Percentiles rank a stretch among this genome's conserved stretches.
These are phyloP conservation scores for Brasilioporus rufonigricans DNA, from an alignment of 768 basidiomycete genomes.

Conservation along the genomic window DNA sequence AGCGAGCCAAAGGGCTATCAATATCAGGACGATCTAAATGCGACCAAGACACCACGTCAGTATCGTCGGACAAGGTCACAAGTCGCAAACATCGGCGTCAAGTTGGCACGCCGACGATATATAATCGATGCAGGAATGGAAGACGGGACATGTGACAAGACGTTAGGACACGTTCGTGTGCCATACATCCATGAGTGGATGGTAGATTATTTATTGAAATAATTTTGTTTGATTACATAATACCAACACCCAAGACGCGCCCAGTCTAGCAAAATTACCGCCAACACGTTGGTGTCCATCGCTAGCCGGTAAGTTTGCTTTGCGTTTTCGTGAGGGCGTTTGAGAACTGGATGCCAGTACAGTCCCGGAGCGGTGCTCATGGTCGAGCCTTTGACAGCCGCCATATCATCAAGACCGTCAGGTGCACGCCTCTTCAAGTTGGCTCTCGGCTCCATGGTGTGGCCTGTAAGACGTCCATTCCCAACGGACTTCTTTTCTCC, in stretches of 20 bases:
- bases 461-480: constrained; percentile 32
- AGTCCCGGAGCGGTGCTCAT: constrained; percentile 39
- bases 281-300: constrained; percentile 1
- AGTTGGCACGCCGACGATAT: constrained; percentile 8
- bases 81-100: constrained; percentile 2
- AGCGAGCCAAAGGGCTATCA: constrained; percentile 14
- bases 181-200: background rate
- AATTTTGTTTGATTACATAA: constrained; percentile 19
- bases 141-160: background rate
- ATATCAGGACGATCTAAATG: constrained; percentile 7
- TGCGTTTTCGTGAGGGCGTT: background rate
- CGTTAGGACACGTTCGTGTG: background rate
- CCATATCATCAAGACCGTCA: constrained; percentile 41
- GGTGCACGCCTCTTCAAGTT: constrained; percentile 27
- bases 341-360: constrained; percentile 1
- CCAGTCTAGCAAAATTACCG: constrained; percentile 1
- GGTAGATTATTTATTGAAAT: constrained; percentile 1
- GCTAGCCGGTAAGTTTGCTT: constrained; percentile 12
- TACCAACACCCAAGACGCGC: background rate
- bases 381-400: constrained; percentile 62
- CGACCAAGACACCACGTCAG: background rate
- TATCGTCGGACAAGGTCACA: background rate
- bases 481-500: constrained; percentile 56
- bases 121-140: background rate
- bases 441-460: constrained; percentile 29